Evolutionary conservation across 805 yeast genomes (phyloP).

Genomic region (Henningerozyma blattae): DNA sequence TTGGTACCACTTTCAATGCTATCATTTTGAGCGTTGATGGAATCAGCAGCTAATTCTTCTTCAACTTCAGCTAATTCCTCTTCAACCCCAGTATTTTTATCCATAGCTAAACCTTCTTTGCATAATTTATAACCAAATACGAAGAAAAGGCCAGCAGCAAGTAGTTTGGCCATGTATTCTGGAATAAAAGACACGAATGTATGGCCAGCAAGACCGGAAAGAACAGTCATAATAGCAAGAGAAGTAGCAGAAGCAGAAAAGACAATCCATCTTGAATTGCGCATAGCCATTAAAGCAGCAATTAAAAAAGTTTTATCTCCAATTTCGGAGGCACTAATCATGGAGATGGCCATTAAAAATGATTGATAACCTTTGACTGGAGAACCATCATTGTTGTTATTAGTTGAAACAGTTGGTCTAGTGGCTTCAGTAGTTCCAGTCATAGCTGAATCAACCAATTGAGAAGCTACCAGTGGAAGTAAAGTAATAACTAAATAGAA

Average conservation of each 20-base stretch:
- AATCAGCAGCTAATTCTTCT: slow-evolving; percentile 68
- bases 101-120: slow-evolving; percentile 73
- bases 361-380: slow-evolving; percentile 27
- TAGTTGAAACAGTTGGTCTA: neutral
- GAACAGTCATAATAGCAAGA: slow-evolving; percentile 77
- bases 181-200: slow-evolving; percentile 78
- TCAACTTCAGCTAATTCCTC: slow-evolving; percentile 97
- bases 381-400: neutral
- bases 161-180: slow-evolving; percentile 61
- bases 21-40: slow-evolving; percentile 38
- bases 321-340: slow-evolving; percentile 92
- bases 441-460: neutral
- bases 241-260: slow-evolving; percentile 81
- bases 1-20: slow-evolving; percentile 47
- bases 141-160: slow-evolving; percentile 72
- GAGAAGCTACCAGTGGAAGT: neutral
- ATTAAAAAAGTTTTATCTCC: slow-evolving; percentile 96
- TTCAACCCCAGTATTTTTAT: slow-evolving; percentile 74
- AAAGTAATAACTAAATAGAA: neutral
- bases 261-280: slow-evolving; percentile 71
- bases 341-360: slow-evolving; percentile 69
- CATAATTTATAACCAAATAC: slow-evolving; percentile 71
- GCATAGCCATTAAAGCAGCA: slow-evolving; percentile 98
- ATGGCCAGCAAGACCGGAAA: slow-evolving; percentile 87
- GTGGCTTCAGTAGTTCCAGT: neutral